phyloP scores from a whole-genome alignment of 768 basidiomycete species.

The Polyporus arcularius region DNA sequence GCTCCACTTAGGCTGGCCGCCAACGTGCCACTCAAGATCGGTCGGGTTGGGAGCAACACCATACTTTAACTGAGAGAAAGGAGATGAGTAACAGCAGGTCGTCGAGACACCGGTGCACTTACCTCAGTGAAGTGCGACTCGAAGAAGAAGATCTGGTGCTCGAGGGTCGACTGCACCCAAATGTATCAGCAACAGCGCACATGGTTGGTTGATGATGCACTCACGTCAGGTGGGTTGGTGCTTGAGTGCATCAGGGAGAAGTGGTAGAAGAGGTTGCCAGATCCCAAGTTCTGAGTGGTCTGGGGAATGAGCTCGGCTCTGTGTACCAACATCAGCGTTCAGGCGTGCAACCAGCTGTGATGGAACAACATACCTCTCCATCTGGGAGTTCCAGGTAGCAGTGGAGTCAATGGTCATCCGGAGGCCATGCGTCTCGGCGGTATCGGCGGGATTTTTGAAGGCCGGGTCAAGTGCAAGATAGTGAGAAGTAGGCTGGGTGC shows the following conservation, averaged over 20 bases:
- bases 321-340: not conserved
- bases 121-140: constrained; percentile 67
- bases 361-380: constrained; percentile 33
- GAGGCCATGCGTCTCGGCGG: constrained; percentile 50
- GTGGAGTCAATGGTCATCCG: constrained; percentile 56
- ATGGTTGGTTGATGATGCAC: constrained; percentile 9
- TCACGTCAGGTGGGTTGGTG: constrained; percentile 55
- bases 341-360: not conserved
- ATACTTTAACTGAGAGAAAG: constrained; percentile 48
- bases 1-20: constrained; percentile 48
- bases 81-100: not conserved
- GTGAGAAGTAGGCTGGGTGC: constrained; percentile 48
- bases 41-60: constrained; percentile 51
- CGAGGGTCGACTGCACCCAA: constrained; percentile 43
- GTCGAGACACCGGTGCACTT: not conserved
- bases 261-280: constrained; percentile 62
- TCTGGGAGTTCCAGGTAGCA: constrained; percentile 56
- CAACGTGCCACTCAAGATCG: constrained; percentile 55
- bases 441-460: constrained; percentile 62
- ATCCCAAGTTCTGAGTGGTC: constrained; percentile 55
- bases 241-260: constrained; percentile 52
- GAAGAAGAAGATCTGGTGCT: constrained; percentile 66
- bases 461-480: constrained; percentile 52
- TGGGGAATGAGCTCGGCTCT: constrained; percentile 37
- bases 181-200: not conserved